Evolutionary conservation across 2,329 filamentous ascomycete species (phyloP), one percentile per base, ranked within the genome.

Genomic region (Paecilomyces sp.): DNA sequence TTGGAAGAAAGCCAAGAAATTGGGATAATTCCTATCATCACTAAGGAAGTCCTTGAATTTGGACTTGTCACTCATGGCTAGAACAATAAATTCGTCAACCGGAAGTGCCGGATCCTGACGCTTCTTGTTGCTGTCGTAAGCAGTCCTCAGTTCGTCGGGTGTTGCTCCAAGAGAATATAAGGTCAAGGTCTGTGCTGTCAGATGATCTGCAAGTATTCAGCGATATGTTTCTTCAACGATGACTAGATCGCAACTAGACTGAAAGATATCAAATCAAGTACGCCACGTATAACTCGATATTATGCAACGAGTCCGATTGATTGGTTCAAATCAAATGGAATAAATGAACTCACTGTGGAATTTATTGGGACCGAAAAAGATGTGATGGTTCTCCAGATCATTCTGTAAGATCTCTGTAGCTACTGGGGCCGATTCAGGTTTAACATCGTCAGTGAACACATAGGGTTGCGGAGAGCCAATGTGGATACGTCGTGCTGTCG

Each of bases 1-100:
- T 68, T 90, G 84, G 75, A 91, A 97, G 77, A 90, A 96, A 6
- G 78, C 76, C 1, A 96, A 79, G 69, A 89, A 96, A 67, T 91
- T 86, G 8, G 85, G 76, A 69, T 95, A 96, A 71, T 86, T 77
- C 52, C 80, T 68, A 58, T 80, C 84, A 9, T 86, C 82, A 11
- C 88, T 89, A 0, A 94, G 76, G 63, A 84, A 85, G 12, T 75
- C 69, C 56, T 80, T 79, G 59, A 88, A 88, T 31, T 77, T 75
- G 2, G 77, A 74, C 57, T 82, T 84, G 59, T 88, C 79, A 8
- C 78, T 71, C 62, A 93, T 79, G 9, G 83, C 81, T 3, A 82
- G 66, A 6, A 88, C 72, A 2, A 86, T 73, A 1, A 75, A 68
- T 2, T 80, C 66, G 55, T 87, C 79, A 1, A 80, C 65, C 0